phyloP scores from a whole-genome alignment of 192 early-diverging fungal species.

The Coemansia pectinata region DNA sequence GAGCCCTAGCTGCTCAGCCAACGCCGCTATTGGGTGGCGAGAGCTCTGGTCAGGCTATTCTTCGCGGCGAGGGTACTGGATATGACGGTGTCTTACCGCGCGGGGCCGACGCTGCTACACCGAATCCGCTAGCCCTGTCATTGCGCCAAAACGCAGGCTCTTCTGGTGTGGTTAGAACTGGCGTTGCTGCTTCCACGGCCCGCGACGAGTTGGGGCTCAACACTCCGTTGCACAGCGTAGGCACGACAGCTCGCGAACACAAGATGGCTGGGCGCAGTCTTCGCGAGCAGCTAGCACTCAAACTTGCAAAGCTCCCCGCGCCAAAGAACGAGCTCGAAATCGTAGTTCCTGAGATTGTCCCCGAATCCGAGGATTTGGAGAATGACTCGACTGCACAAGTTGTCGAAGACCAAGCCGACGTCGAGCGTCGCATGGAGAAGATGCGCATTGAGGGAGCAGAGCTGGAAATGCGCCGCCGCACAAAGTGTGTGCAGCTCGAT shows the following conservation, averaged over 20 bases:
- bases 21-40: slow-evolving; percentile 87
- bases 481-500: slow-evolving; percentile 71
- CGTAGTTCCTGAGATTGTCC: slow-evolving; percentile 66
- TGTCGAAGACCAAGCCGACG: slow-evolving; percentile 73
- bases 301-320: slow-evolving; percentile 73
- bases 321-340: slow-evolving; percentile 95
- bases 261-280: slow-evolving; percentile 51
- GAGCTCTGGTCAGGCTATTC: slow-evolving; percentile 20
- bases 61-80: slow-evolving; percentile 57
- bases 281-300: slow-evolving; percentile 69
- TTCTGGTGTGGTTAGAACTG: slow-evolving; percentile 3
- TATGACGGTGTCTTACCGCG: slow-evolving; percentile 67
- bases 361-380: slow-evolving; percentile 15
- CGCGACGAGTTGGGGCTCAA: slow-evolving; percentile 69
- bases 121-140: slow-evolving; percentile 68
- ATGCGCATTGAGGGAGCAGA: slow-evolving; percentile 57
- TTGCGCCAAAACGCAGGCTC: slow-evolving; percentile 22
- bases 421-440: slow-evolving; percentile 62
- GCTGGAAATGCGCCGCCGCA: slow-evolving; percentile 59
- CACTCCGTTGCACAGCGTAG: slow-evolving; percentile 34
- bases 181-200: slow-evolving; percentile 56
- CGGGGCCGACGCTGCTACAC: slow-evolving; percentile 62
- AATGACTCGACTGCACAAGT: slow-evolving; percentile 1
- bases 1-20: slow-evolving; percentile 68
- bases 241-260: slow-evolving; percentile 72